A percentile compares a stretch with the other conserved stretches of the same genome.
These are phyloP conservation scores for Pseudonitzschia multiseries DNA, from an alignment of 108 stramenopile genomes.

Conservation along the genomic window DNA sequence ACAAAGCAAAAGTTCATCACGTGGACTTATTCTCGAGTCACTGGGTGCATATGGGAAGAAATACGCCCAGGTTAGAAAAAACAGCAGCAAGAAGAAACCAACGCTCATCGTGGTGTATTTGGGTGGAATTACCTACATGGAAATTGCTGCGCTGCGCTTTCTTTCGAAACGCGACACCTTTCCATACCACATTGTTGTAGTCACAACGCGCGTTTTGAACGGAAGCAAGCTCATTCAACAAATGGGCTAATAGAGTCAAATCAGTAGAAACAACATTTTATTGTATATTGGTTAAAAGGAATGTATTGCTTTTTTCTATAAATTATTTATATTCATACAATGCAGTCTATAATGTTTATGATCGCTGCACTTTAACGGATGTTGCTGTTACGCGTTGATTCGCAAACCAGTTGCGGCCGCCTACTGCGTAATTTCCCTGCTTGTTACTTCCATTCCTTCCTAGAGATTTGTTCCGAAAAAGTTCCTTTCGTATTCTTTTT, in stretches of 20 bases:
- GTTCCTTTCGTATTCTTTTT: too few species aligned
- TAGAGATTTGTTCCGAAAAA: too few species aligned
- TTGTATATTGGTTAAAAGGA: not conserved
- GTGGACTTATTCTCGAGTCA: constrained; percentile 4
- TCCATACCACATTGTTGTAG: constrained; percentile 68
- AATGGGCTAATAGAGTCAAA: constrained; percentile 32
- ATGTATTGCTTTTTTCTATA: not conserved
- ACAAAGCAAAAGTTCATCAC: not conserved
- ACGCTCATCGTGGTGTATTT: constrained; percentile 85
- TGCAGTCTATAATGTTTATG: too few species aligned
- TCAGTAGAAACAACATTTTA: not conserved
- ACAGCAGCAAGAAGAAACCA: constrained; percentile 49
- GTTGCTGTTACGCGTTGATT: too few species aligned
- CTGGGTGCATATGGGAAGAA: constrained; percentile 54
- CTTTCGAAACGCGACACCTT: constrained; percentile 72
- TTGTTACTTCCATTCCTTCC: too few species aligned
- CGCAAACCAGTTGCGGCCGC: too few species aligned
- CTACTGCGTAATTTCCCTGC: too few species aligned
- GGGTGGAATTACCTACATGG: constrained; percentile 93
- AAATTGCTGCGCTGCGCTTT: constrained; percentile 91
- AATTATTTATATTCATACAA: too few species aligned
- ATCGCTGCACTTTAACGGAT: too few species aligned
- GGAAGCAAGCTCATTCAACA: constrained; percentile 63
- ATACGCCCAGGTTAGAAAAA: not conserved
- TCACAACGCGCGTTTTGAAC: constrained; percentile 79